These are phyloP conservation scores for Pyrenophora seminiperda DNA, from an alignment of 2,329 filamentous ascomycete genomes.

Conservation along the genomic window DNA sequence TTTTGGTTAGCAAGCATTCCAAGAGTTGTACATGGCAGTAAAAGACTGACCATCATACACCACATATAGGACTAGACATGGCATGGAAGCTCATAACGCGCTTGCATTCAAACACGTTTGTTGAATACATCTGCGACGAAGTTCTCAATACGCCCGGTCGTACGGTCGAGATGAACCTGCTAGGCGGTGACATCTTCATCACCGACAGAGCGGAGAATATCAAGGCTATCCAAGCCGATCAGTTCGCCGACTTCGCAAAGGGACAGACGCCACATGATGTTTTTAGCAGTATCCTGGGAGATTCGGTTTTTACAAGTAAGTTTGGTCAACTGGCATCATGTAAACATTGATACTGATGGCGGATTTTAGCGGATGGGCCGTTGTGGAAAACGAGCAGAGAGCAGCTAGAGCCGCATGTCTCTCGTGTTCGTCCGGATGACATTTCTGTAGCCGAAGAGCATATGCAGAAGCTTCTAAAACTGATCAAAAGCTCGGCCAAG, in stretches of 20 bases:
- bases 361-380: conserved; percentile 1
- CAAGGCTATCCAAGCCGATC: conserved; percentile 14
- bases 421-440: conserved; percentile 7
- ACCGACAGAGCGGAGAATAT: conserved; percentile 15
- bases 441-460: conserved; percentile 5
- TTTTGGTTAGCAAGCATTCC: not conserved
- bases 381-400: conserved; percentile 11
- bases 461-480: conserved; percentile 3
- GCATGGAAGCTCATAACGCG: conserved; percentile 11
- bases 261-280: conserved; percentile 13
- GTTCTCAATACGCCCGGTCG: conserved; percentile 8
- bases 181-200: conserved; percentile 11
- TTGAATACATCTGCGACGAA: conserved; percentile 13
- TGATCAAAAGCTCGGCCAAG: conserved; percentile 1
- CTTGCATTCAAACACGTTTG: conserved; percentile 8
- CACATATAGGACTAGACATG: conserved; percentile 9
- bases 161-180: conserved; percentile 13
- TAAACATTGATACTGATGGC: not conserved
- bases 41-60: conserved; percentile 1
- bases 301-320: conserved; percentile 12
- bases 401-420: conserved; percentile 9
- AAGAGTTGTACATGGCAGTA: not conserved
- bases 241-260: conserved; percentile 10
- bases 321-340: not conserved
- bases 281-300: conserved; percentile 13